phyloP scores from a whole-genome alignment of 2,329 filamentous ascomycete genomes.

The Diaporthe sp. region DNA sequence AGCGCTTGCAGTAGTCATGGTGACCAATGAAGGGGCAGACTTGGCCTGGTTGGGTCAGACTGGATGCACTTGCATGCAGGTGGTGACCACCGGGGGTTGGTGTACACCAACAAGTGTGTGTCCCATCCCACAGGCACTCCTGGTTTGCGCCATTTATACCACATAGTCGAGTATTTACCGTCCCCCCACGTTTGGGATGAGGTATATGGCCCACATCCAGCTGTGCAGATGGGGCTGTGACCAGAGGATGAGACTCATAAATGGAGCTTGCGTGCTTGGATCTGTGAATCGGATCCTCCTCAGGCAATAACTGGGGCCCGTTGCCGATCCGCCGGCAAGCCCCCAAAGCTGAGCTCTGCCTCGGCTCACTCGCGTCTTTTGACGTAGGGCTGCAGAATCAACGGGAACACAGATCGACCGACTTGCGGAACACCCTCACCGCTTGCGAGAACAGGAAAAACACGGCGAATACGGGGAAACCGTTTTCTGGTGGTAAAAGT shows the following conservation, averaged over 20 bases:
- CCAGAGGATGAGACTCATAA: background rate
- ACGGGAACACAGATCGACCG: slow-evolving; percentile 17
- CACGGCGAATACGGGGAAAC: background rate
- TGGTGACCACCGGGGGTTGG: background rate
- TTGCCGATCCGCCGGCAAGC: slow-evolving; percentile 7
- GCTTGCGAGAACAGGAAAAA: background rate
- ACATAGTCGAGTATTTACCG: background rate
- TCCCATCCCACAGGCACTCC: slow-evolving; percentile 21
- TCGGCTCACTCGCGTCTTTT: slow-evolving; percentile 14
- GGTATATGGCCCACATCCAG: background rate
- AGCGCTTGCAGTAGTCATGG: background rate
- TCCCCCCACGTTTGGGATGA: slow-evolving; percentile 9
- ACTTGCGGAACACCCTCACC: slow-evolving; percentile 14
- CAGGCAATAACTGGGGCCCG: slow-evolving; percentile 7
- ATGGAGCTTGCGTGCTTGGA: background rate
- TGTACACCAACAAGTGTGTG: background rate
- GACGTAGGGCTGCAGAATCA: slow-evolving; percentile 22
- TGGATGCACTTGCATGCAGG: slow-evolving; percentile 4
- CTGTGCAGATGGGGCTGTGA: slow-evolving; percentile 7
- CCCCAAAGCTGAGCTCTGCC: slow-evolving; percentile 2
- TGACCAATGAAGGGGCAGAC: background rate
- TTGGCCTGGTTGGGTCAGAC: slow-evolving; percentile 14
- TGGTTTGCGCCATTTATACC: slow-evolving; percentile 24
- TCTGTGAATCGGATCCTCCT: slow-evolving; percentile 12
- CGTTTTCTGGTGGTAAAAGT: background rate